Evolutionary conservation across 768 basidiomycete genomes (phyloP), one percentile per base, ranked within the genome.

Genomic region (Paxillus ammoniavirescens): DNA sequence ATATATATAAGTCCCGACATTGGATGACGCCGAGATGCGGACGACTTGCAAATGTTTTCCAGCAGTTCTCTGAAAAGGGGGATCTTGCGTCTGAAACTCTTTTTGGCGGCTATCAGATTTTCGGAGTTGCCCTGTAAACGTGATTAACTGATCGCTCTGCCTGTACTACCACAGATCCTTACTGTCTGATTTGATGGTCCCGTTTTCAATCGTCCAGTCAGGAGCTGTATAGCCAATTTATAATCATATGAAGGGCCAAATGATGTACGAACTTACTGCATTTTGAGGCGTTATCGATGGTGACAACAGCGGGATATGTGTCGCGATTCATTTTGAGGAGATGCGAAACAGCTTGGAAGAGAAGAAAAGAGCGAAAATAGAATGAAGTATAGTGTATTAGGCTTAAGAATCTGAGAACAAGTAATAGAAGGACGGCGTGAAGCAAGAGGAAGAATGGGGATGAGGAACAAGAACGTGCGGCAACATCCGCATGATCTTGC

Each of bases 11-110:
- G 37, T 38, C 50, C 6, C 35, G 37, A 45, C 17, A 30, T 21
- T 21, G 33, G 21, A 7, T 21, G 23, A 7, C 21, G 17, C 5
- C 13, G 23, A 49, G 30, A 12, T 3, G 17, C 45, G 50, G 26
- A 26, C 47, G 8, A 75, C 84, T 70, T 66, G 86, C 88, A 84
- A 69, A 30, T 77, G 73, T 31, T 72, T 70, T 31, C 83, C 83
- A 23, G 75, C 74, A 17, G 86, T 67, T 18, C 72, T 78, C 63
- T 83, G 85, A 42, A 84, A 82, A 26, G 81, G 49, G 41, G 42
- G 21, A 40, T 52, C 52, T 28, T 33, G 58, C 35, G 36, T 55
- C 33, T 46, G 13, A 4, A 28, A 13, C 37, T 49, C 57, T 13
- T 48, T 52, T 5, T 44, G 53, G 35, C 40, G 52, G 35, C 54